Base-by-base conservation (phyloP, 495 filamentous ascomycete genomes). In the Talaromyces liani region DNA sequence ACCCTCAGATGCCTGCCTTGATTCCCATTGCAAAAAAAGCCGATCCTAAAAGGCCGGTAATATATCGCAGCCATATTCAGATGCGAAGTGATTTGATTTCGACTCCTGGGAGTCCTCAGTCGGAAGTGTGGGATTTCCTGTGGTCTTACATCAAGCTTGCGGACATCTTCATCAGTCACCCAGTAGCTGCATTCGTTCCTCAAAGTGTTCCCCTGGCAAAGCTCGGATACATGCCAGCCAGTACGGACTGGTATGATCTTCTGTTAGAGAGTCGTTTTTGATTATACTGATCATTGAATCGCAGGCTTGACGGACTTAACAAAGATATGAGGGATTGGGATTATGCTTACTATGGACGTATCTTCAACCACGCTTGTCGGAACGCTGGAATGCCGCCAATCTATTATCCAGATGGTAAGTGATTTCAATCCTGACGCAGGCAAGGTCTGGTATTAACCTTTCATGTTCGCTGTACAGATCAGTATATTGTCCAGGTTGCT, bases 1-100 rank as follows among this genome's bases (percentile, higher is more conserved):
- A 96, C 66, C 90, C 91, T n/a, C 91, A 95, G 75, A 93, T 95
- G 91, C 91, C 91, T 3, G 84, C 82, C 3, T 71, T 96, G 27
- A 92, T 94, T 4, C 34, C 34, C 9, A 39, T 39, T 39, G 34
- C 34, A 9, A 39, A 39, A 39, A 8, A 14, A 9, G 34, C 34
- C 3, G 34, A 39, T 14, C 34, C 34, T 4, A 39, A 4, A 10
- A 39, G 34, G 9, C 34, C 34, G 7, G 34, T 39, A 14, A 39
- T 39, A 10, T 39, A 39, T 39, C 34, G 34, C 12, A 39, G 34
- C 34, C 34, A 39, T 14, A 39, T 39, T 39, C 34, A 39, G 34
- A 39, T 39, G 34, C 34, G 34, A 10, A 39, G 34, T 39, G 34
- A 39, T 39, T 39, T 39, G 12, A 39, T 39, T 14, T 39, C 34